Conservation (phyloP, 1,284 basidiomycete species). For the Tylopilus sp. region DNA sequence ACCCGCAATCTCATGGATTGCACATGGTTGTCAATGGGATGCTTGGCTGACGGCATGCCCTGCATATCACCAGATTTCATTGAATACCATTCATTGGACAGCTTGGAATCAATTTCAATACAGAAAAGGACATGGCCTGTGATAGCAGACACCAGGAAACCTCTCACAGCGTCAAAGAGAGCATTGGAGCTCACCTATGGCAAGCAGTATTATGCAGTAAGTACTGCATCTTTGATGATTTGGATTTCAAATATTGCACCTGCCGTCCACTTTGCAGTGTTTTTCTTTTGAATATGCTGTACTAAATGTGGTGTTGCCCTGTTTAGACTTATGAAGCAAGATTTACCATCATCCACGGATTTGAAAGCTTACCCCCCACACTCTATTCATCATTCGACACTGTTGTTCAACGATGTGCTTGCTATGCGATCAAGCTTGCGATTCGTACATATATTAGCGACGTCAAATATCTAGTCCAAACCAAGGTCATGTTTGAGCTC, state of each 20-base stretch:
- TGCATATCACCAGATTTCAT: not conserved
- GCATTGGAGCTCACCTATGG: not conserved
- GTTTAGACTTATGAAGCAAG: not conserved
- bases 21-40: not conserved
- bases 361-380: too few species aligned
- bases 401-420: not conserved
- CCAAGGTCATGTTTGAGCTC: not conserved
- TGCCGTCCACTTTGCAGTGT: too few species aligned
- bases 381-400: not conserved
- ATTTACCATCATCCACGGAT: too few species aligned
- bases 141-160: not conserved
- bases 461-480: not conserved
- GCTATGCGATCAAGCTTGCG: not conserved
- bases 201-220: rapidly evolving
- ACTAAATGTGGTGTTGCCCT: too few species aligned
- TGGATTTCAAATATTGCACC: too few species aligned
- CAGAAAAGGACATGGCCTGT: not conserved
- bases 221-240: too few species aligned
- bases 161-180: not conserved
- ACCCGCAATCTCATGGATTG: not conserved
- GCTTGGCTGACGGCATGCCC: not conserved
- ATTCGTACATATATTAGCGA: not conserved
- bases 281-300: too few species aligned
- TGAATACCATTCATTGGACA: not conserved
- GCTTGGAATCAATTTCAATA: rapidly evolving